Percentiles rank a stretch among this genome's conserved stretches.
phyloP scores from a whole-genome alignment of 2,329 filamentous ascomycete genomes.

The Lecanoromycetidae sp. region DNA sequence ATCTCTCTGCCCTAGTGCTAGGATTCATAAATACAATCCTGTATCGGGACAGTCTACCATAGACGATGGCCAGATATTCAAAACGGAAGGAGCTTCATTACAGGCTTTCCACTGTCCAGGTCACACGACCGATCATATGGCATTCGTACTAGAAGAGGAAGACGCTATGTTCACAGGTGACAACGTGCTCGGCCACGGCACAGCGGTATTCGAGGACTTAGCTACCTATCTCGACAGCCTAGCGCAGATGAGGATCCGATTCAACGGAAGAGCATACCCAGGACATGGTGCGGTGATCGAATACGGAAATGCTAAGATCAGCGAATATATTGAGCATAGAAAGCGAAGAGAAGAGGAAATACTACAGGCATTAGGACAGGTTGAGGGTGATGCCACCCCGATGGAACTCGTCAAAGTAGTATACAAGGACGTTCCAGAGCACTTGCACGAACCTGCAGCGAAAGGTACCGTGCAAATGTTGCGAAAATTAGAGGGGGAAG shows the following conservation, averaged over 20 bases:
- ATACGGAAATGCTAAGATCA: constrained; percentile 58
- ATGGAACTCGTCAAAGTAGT: constrained; percentile 82
- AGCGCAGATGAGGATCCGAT: constrained; percentile 53
- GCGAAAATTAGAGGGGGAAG: constrained; percentile 64
- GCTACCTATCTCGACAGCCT: constrained; percentile 56
- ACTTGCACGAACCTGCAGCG: constrained; percentile 63
- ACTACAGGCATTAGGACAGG: constrained; percentile 45
- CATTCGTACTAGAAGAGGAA: constrained; percentile 62
- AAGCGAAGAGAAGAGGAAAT: constrained; percentile 69
- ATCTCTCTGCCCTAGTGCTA: constrained; percentile 47
- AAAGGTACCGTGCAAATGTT: constrained; percentile 67
- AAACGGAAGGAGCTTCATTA: constrained; percentile 46
- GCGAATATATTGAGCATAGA: constrained; percentile 74
- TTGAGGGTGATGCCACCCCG: constrained; percentile 34
- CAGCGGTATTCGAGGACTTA: constrained; percentile 72
- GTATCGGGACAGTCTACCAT: constrained; percentile 41
- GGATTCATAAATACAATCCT: constrained; percentile 56
- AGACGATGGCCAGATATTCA: constrained; percentile 41
- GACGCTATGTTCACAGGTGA: constrained; percentile 80
- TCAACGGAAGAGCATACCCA: constrained; percentile 63
- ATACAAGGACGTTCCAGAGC: constrained; percentile 66
- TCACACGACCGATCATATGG: constrained; percentile 74
- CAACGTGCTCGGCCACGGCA: constrained; percentile 78
- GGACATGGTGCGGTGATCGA: constrained; percentile 73
- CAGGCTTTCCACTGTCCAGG: constrained; percentile 57